Evolutionary conservation across 331 rosid genomes (phyloP).

Genomic region (Malus hybrid): DNA sequence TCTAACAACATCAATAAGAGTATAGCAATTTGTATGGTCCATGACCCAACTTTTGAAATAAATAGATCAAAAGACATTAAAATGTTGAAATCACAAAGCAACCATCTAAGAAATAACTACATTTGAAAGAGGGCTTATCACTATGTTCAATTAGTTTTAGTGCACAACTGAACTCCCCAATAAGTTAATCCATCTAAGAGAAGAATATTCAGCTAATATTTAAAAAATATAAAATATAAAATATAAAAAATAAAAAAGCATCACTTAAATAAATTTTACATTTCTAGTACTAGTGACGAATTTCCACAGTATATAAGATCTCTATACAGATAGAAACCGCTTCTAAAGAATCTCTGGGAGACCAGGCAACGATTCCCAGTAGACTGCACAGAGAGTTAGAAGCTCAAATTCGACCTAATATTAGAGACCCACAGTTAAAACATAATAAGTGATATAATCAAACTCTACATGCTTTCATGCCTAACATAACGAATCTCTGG

Average conservation of each 20-base stretch:
- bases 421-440: background rate
- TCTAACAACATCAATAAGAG: background rate
- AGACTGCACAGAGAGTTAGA: background rate
- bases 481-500: background rate
- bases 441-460: background rate
- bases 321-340: background rate
- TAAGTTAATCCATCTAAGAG: background rate
- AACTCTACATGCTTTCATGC: background rate
- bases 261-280: background rate
- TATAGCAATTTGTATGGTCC: background rate
- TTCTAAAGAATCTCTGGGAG: background rate
- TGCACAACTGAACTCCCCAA: background rate
- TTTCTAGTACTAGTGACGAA: background rate
- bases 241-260: background rate
- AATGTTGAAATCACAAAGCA: background rate
- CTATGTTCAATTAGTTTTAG: background rate
- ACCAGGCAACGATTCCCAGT: background rate
- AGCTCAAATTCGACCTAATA: background rate
- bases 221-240: too few relatives aligned
- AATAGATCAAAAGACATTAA: background rate
- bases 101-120: background rate
- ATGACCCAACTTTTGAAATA: background rate
- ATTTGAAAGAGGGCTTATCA: background rate
- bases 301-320: background rate
- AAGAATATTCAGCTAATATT: background rate